Evolutionary conservation across 306 rosid species (phyloP), one percentile per base, ranked within the genome.

Genomic region (Phaseolus lunatus): DNA sequence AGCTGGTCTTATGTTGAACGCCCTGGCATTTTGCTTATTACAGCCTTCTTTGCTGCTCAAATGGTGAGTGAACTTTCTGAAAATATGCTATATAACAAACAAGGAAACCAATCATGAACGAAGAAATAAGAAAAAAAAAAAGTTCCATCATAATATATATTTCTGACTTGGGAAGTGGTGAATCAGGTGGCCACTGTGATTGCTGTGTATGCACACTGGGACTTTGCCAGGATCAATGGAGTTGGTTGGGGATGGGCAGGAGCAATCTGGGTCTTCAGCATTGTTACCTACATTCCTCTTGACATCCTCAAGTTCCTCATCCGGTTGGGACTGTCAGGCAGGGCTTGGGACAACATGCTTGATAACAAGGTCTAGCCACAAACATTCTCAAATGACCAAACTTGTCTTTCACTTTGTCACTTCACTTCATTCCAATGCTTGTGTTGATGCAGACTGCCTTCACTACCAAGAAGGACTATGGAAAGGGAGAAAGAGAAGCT

Each of bases 181-280:
- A 75, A 81, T 8, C 23, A 91, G 97, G 88, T 93, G 82, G 98
- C 98, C 49, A 91, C 98, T 58, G 0, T 75, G 26, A 87, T 93
- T 71, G 92, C 97, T 35, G 97, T 90, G 75, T 93, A 91, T 67
- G 84, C 91, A 33, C 71, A 79, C 6, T 91, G 98, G 98, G 88
- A 67, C 23, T 93, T 93, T 57, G 98, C 98, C 1, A 88, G 86
- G 78, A 88, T 91, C 80, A 12, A 82, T 2, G 98, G 98, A 12
- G 69, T 93, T 74, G 98, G 98, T 1, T 93, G 98, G 98, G 72
- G 72, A 77, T 93, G 98, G 98, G 97, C 96, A 5, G 98, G 91
- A 75, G 85, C 31, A 5, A 93, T 93, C 61, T 93, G 98, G 98
- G 12, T 90, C 49, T 93, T 52, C 80, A 93, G 88, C 76, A 14